Percentiles rank a stretch among this genome's conserved stretches.
These are phyloP conservation scores for Populus hybrid DNA, from an alignment of 441 rosid species.

Conservation along the genomic window DNA sequence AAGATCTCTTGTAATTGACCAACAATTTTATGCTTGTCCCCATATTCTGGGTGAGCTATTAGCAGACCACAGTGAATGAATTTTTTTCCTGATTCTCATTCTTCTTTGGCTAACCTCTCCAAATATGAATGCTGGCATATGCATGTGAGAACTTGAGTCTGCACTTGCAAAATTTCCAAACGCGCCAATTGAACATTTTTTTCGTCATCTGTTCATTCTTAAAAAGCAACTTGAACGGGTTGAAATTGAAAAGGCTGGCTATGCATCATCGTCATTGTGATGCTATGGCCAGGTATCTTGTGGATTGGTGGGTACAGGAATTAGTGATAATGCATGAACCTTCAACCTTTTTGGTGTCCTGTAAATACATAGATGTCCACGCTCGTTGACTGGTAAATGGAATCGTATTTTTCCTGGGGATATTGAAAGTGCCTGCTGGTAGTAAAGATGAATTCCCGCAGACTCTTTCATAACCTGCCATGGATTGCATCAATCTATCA, in stretches of 20 bases:
- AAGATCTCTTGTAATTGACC: constrained; percentile 1
- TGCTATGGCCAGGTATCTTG: too few relatives aligned
- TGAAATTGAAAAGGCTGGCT: too few relatives aligned
- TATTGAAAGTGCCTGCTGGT: not conserved
- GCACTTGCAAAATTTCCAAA: not conserved
- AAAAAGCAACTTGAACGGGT: too few relatives aligned
- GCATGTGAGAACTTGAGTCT: not conserved
- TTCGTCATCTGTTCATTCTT: not conserved
- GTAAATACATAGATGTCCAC: not conserved
- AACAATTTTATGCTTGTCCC: not conserved
- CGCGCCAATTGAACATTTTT: not conserved
- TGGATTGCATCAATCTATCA: too few relatives aligned
- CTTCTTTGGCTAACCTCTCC: not conserved
- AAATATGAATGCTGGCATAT: not conserved
- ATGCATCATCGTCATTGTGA: too few relatives aligned
- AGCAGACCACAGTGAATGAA: not conserved
- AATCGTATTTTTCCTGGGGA: not conserved
- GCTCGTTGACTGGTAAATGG: not conserved
- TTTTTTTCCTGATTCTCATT: not conserved
- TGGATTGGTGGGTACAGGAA: too few relatives aligned
- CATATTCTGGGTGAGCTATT: not conserved
- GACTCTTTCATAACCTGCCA: not conserved
- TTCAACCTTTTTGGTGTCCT: too few relatives aligned
- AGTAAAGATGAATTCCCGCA: not conserved
- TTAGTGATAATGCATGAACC: too few relatives aligned